phyloP scores from a whole-genome alignment of 257 asterid species.

The Gynochthodes officinalis region DNA sequence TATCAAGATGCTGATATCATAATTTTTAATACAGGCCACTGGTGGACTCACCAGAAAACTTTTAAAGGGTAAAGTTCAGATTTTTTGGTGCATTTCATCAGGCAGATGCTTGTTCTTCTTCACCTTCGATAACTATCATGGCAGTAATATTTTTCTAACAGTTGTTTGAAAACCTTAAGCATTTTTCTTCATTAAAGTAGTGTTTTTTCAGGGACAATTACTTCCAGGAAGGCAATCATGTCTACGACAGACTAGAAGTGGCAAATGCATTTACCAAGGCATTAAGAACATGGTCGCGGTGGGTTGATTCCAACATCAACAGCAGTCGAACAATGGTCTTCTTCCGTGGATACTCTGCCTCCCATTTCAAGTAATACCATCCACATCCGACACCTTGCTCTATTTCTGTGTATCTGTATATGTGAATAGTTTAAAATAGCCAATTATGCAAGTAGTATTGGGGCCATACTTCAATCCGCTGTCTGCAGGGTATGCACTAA shows the following conservation, averaged over 20 bases:
- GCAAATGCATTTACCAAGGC: conserved; percentile 51
- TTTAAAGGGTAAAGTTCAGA: conserved; percentile 30
- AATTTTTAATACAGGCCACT: conserved; percentile 71
- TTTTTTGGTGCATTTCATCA: not conserved
- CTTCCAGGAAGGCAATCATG: conserved; percentile 56
- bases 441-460: too few relatives aligned
- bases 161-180: too few relatives aligned
- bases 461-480: too few relatives aligned
- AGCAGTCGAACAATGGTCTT: conserved; percentile 41
- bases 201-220: conserved; percentile 39
- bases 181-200: too few relatives aligned
- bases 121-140: too few relatives aligned
- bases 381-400: too few relatives aligned
- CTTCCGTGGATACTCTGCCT: conserved; percentile 54
- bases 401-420: too few relatives aligned
- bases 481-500: too few relatives aligned
- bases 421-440: too few relatives aligned
- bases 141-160: too few relatives aligned
- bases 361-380: conserved; percentile 44
- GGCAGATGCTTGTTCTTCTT: too few relatives aligned
- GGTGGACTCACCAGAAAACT: conserved; percentile 76
- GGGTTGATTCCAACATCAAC: conserved; percentile 57
- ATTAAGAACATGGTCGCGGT: conserved; percentile 52
- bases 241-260: conserved; percentile 37
- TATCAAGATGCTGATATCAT: conserved; percentile 51